These are phyloP conservation scores for Cladophialophora immunda DNA, from an alignment of 2,329 filamentous ascomycete species.

Conservation along the genomic window DNA sequence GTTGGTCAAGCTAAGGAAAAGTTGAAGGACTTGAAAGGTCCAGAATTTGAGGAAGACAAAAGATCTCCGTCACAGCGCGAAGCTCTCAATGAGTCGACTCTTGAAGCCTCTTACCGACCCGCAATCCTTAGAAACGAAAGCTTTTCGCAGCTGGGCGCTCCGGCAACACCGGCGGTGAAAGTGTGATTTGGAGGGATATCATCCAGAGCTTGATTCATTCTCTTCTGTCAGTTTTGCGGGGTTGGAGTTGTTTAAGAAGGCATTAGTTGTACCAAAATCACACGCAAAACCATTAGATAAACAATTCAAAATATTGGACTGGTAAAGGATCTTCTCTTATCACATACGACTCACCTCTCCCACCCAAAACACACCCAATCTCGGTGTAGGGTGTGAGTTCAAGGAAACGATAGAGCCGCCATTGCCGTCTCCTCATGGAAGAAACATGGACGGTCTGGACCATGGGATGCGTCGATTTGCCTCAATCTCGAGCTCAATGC, in stretches of 20 bases:
- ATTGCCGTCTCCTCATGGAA: background rate
- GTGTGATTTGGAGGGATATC: background rate
- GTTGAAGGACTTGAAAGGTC: slow-evolving; percentile 9
- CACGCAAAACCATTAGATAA: background rate
- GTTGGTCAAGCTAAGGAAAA: background rate
- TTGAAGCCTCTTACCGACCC: slow-evolving; percentile 10
- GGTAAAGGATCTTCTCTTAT: background rate
- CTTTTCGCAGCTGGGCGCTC: background rate
- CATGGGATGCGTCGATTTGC: background rate
- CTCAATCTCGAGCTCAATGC: background rate
- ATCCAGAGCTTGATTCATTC: background rate
- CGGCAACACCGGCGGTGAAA: background rate
- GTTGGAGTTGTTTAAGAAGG: background rate
- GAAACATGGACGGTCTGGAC: background rate
- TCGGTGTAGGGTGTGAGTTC: background rate
- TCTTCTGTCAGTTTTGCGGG: background rate
- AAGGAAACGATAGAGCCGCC: background rate
- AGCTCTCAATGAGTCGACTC: slow-evolving; percentile 3
- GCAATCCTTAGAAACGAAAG: slow-evolving; percentile 11
- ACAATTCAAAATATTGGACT: background rate
- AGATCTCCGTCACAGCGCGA: slow-evolving; percentile 9
- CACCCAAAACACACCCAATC: background rate
- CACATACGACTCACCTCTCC: background rate
- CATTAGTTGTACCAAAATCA: background rate
- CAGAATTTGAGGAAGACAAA: slow-evolving; percentile 7